Base-by-base conservation (phyloP, 306 rosid genomes). In the Mimosa pudica region DNA sequence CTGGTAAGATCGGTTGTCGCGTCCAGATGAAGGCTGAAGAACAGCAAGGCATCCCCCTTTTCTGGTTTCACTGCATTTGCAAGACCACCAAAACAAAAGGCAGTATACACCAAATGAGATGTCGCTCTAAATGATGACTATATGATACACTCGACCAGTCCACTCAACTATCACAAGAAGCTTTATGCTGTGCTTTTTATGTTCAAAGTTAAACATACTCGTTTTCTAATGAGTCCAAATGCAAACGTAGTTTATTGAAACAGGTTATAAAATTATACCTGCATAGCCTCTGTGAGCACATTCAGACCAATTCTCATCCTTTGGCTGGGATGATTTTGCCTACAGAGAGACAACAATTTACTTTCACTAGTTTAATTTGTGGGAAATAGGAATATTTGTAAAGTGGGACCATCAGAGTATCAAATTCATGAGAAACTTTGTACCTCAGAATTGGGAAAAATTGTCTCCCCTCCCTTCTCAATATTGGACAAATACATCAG, bases 401-500 rank as follows among this genome's bases (percentile, higher is more conserved):
- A 47, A 38, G 77, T 30, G 70, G 38, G 33, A 45, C 13, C 80
- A 48, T 42, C 44, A 20, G 17, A 63, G 12, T 47, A 77, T 70
- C 74, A 77, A 70, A 74, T 38, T 10, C 67, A 79, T 70, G 35
- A 74, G 72, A 66, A 66, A 60, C 16, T 49, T 38, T 55, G 84
- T 84, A 95, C 99, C 94, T 76, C 83, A 1, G 94, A 16, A 70
- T 90, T 44, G 77, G 99, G 99, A 84, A 95, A 95, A 83, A 93
- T 51, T n/a, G 99, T 95, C 81, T 95, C 99, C 48, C 99, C 99
- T 47, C 99, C 99, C 86, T 89, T 91, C 85, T 84, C 92, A 64
- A 95, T 88, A 74, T 89, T 65, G 54, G 99, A 93, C 87, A 95
- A 81, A 91, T 95, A 95, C 98, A 95, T 93, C 88, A 95, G 87